Percentiles rank a stretch among this genome's conserved stretches.
Evolutionary conservation across 140 eudicot genomes (phyloP).

Genomic region (Eryngium alpinum): DNA sequence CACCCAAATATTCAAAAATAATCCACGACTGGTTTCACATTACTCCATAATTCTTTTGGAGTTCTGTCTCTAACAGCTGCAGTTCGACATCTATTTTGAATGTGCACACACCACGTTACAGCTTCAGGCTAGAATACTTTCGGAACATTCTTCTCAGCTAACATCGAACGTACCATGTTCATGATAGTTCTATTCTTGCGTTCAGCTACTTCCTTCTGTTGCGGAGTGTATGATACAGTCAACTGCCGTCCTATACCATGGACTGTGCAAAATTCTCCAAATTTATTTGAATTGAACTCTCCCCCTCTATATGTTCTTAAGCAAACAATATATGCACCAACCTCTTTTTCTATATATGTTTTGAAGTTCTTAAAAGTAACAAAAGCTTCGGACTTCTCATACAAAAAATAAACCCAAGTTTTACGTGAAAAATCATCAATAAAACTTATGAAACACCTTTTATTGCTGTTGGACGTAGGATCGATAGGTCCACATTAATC

Average conservation of each 20-base stretch:
- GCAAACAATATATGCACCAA: background rate
- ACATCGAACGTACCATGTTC: background rate
- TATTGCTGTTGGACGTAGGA: background rate
- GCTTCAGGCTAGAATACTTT: background rate
- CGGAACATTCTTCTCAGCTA: background rate
- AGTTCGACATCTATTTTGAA: background rate
- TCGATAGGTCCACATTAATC: background rate
- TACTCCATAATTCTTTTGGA: background rate
- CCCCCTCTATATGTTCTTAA: background rate
- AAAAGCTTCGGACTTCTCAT: background rate
- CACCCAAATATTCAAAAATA: background rate
- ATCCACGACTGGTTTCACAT: background rate
- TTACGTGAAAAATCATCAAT: background rate
- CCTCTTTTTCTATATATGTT: background rate
- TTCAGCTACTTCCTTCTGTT: too few relatives aligned
- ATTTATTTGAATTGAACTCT: background rate
- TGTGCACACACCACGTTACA: background rate
- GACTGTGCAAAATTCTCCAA: background rate
- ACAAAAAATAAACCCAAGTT: conserved; percentile 2
- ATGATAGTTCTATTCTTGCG: background rate
- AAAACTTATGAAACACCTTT: conserved; percentile 5
- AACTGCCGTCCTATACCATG: background rate
- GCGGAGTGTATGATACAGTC: background rate
- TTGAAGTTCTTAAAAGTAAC: background rate
- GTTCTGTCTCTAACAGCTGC: background rate